Evolutionary conservation across 768 basidiomycete species (phyloP), one percentile per base, ranked within the genome.

Genomic region (Paxillus ammoniavirescens): DNA sequence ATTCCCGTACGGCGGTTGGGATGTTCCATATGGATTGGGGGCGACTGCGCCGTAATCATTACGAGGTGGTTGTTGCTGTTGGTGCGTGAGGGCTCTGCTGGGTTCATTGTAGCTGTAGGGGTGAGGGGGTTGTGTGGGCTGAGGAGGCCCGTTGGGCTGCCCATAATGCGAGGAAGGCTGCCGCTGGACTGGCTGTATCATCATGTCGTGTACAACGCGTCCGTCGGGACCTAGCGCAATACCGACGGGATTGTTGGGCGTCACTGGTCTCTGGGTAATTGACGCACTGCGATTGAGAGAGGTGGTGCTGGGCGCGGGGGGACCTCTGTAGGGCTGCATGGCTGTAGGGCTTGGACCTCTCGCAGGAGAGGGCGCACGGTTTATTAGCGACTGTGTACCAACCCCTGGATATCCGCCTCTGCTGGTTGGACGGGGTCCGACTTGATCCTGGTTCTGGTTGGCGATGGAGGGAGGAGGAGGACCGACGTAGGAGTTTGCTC

Each of bases 171-270:
- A 6, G 4, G 43, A 4, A 4, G 53, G 30, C 12, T 53, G 60
- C 2, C 55, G 60, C 37, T 44, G 63, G 1, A 33, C 35, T 0
- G 62, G 53, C 69, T 74, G 56, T 80, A 81, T 59, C 83, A 93
- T 84, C 38, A 82, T 78, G 69, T 96, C 94, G 55, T 87, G 83
- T 35, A 87, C 74, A 5, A 96, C 94, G 13, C 85, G 79, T 8
- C 93, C 94, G 53, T 75, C 82, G 0, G 87, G 84, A 58, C 92
- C 93, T 3, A 96, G 75, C 2, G 83, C 80, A 55, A 96, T 95
- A 3, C 94, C 93, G 4, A 91, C 78, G n/a, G 77, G 76, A 53
- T 88, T 91, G 30, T 87, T 87, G 53, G 87, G 91, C 13, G 86
- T 76, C n/a, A 86, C 77, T 1, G 87, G 80, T 38, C 73, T 70